A percentile compares a stretch with the other conserved stretches of the same genome.
These are phyloP conservation scores for Diaporthe batatas DNA, from an alignment of 2,329 filamentous ascomycete genomes.

Conservation along the genomic window DNA sequence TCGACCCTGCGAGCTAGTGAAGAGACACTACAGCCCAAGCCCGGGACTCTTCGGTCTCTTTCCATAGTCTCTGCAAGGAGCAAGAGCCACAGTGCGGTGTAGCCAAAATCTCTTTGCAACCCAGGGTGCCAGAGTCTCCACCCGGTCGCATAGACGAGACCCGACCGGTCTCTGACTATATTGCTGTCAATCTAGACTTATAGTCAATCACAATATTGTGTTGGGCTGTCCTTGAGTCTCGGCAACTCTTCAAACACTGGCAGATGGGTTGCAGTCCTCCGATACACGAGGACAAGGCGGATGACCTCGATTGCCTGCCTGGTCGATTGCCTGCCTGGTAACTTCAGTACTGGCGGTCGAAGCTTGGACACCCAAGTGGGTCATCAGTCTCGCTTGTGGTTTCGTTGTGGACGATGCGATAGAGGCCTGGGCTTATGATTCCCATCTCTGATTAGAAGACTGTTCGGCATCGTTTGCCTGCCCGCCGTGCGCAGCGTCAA, in stretches of 20 bases:
- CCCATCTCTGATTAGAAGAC: not conserved
- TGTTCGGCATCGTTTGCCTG: not conserved
- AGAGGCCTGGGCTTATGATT: not conserved
- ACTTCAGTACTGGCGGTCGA: not conserved
- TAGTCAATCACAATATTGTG: slow-evolving; percentile 5
- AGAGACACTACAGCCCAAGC: slow-evolving; percentile 1
- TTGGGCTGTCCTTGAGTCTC: not conserved
- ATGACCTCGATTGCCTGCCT: not conserved
- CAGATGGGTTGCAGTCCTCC: not conserved
- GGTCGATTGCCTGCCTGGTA: not conserved
- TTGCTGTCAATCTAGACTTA: not conserved
- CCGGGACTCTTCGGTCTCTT: not conserved
- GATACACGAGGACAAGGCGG: not conserved
- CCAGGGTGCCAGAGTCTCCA: slow-evolving; percentile 18
- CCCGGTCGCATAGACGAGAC: slow-evolving; percentile 34
- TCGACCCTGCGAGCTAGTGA: not conserved
- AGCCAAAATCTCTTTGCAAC: slow-evolving; percentile 35
- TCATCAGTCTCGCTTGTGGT: not conserved
- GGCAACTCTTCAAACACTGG: not conserved
- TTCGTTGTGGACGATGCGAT: not conserved
- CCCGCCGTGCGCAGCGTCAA: not conserved
- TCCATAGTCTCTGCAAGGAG: slow-evolving; percentile 24
- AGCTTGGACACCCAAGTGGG: slow-evolving; percentile 5
- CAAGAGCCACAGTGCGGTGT: slow-evolving; percentile 24
- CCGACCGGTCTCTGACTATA: slow-evolving; percentile 17